Evolutionary conservation across 148 eudicot genomes (phyloP), one percentile per base, ranked within the genome.

Genomic region (Arctostaphylos glauca): DNA sequence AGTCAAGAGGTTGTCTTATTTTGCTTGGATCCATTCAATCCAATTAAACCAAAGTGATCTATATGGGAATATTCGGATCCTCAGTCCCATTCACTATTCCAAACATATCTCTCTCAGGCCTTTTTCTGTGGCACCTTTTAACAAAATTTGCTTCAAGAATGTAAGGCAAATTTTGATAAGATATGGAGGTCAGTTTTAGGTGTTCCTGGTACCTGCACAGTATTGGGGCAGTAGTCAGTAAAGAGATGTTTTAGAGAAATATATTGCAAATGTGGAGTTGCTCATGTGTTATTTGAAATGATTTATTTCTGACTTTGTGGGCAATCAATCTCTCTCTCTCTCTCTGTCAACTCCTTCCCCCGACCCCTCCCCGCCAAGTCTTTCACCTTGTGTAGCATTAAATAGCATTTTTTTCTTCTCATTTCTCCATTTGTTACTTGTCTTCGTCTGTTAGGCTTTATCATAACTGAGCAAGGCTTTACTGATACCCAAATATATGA

Each of bases 361-460:
- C 58, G 23, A n/a, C n/a, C n/a, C n/a, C n/a, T n/a, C 9, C 13
- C 31, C 44, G 16, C 1, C 56, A 31, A 31, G 38, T 31, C 38
- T 31, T 44, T 55, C 14, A 23, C 41, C 12, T 68, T 25, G 8
- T 9, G n/a, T 43, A n/a, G 76, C 47, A 66, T 46, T 79, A 60
- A 62, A 44, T 60, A 23, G 31, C 14, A 6, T 13, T 44, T 1
- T 0, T 68, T 41, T 14, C 9, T 77, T 15, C 21, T 47, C 5
- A 21, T 10, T 21, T 6, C 4, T 14, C 7, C 8, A 0, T 80
- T 49, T 81, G 10, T 68, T 50, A 10, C 50, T 55, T 9, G 50
- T 23, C 25, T 56, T 80, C 53, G 56, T 76, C 52, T 74, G 43
- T 85, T 15, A 31, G 15, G 54, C 21, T 75, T 50, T 38, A 50